Conservation (phyloP, 2,329 filamentous ascomycete genomes). For the Teratosphaeriaceae sp. region DNA sequence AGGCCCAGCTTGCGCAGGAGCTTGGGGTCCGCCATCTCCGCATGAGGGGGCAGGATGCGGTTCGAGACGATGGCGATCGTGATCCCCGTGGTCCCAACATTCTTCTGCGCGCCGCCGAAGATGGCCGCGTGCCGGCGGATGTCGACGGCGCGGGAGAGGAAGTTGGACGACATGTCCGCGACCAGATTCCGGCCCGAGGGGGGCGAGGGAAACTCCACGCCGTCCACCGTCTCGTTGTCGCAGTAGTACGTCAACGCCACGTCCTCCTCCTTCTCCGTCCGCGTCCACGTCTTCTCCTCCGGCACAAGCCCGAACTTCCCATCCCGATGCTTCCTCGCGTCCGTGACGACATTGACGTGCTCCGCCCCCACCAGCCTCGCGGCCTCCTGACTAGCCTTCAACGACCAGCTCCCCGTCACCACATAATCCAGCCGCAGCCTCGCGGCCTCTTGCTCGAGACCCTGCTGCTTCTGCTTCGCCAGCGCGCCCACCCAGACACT, state of each 20-base stretch:
- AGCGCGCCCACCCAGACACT: slow-evolving; percentile 69
- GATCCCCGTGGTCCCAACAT: slow-evolving; percentile 78
- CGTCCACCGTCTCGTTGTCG: slow-evolving; percentile 91
- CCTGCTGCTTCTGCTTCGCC: slow-evolving; percentile 44
- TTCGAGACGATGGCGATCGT: slow-evolving; percentile 83
- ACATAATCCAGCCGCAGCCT: slow-evolving; percentile 83
- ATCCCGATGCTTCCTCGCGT: slow-evolving; percentile 48
- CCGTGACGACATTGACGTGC: slow-evolving; percentile 71
- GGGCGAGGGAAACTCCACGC: slow-evolving; percentile 76
- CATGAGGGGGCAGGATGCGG: slow-evolving; percentile 62
- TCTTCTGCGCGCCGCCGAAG: slow-evolving; percentile 92
- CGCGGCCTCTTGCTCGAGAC: slow-evolving; percentile 47
- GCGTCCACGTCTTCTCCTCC: slow-evolving; percentile 66
- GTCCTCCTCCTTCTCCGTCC: slow-evolving; percentile 56
- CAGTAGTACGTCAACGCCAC: slow-evolving; percentile 77
- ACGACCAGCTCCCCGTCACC: slow-evolving; percentile 83
- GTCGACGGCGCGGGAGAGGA: slow-evolving; percentile 72
- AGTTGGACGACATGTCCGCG: slow-evolving; percentile 92
- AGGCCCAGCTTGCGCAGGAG: slow-evolving; percentile 68
- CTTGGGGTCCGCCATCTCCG: slow-evolving; percentile 57
- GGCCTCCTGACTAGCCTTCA: slow-evolving; percentile 83
- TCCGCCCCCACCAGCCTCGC: slow-evolving; percentile 68
- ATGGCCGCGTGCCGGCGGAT: slow-evolving; percentile 74
- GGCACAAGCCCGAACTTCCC: slow-evolving; percentile 87
- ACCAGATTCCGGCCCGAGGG: slow-evolving; percentile 69